Evolutionary conservation across 805 yeast species (phyloP).

Genomic region (Scheffersomyces ergatensis): DNA sequence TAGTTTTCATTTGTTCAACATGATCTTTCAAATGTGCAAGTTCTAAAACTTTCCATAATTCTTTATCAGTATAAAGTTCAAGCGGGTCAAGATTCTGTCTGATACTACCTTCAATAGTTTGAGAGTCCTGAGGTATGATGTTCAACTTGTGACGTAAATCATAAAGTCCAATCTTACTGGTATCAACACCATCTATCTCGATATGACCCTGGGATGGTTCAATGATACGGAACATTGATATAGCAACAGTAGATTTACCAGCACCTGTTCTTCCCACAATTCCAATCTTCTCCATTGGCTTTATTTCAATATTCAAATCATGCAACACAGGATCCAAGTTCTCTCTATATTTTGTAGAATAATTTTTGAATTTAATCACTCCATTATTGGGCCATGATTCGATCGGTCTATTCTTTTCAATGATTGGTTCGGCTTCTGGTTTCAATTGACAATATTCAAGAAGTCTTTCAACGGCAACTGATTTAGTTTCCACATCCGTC

Average conservation of each 20-base stretch:
- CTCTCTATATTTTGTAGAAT: slow-evolving; percentile 81
- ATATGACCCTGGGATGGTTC: slow-evolving; percentile 73
- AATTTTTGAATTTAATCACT: slow-evolving; percentile 61
- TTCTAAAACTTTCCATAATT: slow-evolving; percentile 79
- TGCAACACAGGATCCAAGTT: slow-evolving; percentile 78
- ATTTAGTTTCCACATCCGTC: slow-evolving; percentile 33
- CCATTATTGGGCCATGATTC: slow-evolving; percentile 78
- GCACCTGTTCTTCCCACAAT: slow-evolving; percentile 98
- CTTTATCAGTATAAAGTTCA: slow-evolving; percentile 59
- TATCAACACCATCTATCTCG: slow-evolving; percentile 66
- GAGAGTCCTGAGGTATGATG: slow-evolving; percentile 93
- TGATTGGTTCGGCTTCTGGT: slow-evolving; percentile 45
- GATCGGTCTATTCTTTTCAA: slow-evolving; percentile 34
- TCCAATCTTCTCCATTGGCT: slow-evolving; percentile 82
- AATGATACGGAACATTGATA: slow-evolving; percentile 81
- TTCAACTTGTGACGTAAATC: slow-evolving; percentile 77
- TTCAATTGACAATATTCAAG: slow-evolving; percentile 32
- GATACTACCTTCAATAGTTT: slow-evolving; percentile 82
- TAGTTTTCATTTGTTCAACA: slow-evolving; percentile 45
- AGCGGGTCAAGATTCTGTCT: slow-evolving; percentile 88
- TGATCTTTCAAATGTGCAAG: slow-evolving; percentile 74
- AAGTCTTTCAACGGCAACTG: slow-evolving; percentile 34
- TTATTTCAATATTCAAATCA: slow-evolving; percentile 59
- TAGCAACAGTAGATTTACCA: slow-evolving; percentile 83
- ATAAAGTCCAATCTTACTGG: slow-evolving; percentile 64